Base-by-base conservation (phyloP, 805 yeast genomes). In the Wickerhamiella musiphila region DNA sequence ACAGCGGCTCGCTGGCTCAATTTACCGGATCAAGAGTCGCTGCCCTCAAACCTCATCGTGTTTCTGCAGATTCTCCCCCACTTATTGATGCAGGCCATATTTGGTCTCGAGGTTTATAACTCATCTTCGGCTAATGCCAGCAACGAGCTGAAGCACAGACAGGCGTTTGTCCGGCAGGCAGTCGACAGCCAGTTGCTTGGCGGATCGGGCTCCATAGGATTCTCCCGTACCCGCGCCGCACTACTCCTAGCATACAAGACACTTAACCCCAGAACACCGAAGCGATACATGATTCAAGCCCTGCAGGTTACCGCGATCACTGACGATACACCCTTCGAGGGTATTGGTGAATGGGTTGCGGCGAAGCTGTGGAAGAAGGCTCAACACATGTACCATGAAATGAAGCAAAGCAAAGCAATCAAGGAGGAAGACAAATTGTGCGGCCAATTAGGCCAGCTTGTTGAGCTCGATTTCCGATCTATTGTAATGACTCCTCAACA, bases 281-380 rank as follows among this genome's bases (percentile, higher is more conserved):
- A 25, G 7, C 31, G 34, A 14, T 18, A 18, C 23, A 28, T 35
- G 31, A 25, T 35, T 5, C 37, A 35, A 29, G 30, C 34, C n/a
- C 15, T 35, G 23, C 32, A 31, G 21, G 13, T 18, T 16, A 23
- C 18, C 12, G 23, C n/a, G 10, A 9, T 28, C 13, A 23, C 23
- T 12, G 17, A 12, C 24, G 18, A 17, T n/a, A 17, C 30, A 16
- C 17, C 14, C 6, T 4, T 18, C n/a, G 9, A 12, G 23, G 18
- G 18, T 11, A 10, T 19, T 12, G 9, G n/a, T 12, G 18, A 28
- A n/a, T 18, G 14, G 22, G 7, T 19, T n/a, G 30, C 30, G 12
- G 11, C 23, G 18, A 3, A 23, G 18, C 23, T 28, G 16, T 28
- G 30, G 30, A 11, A 13, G 12, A 11, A 17, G 11, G 30, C 30